Evolutionary conservation across 768 basidiomycete genomes (phyloP), one percentile per base, ranked within the genome.

Genomic region (Amanita exitialis): DNA sequence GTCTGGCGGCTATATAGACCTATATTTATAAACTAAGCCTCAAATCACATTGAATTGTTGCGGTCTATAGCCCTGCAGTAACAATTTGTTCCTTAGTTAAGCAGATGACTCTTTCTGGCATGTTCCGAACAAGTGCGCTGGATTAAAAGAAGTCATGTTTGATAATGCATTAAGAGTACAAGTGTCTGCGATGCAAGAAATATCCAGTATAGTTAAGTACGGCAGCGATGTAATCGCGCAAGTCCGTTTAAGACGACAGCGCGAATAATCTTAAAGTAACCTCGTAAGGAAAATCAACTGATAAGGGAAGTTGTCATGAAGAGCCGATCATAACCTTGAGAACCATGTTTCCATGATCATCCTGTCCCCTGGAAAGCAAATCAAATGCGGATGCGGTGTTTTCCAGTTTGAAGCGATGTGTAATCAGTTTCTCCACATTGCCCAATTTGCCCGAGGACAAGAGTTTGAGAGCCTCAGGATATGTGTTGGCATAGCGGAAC

Each of bases 401-500:
- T 45, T 76, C 70, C 42, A 97, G 74, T 8, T 66, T 56, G 62
- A 88, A 78, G 36, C 83, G 80, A 60, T 91, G 90, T 8, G 89
- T 90, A 53, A 94, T 76, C 63, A 96, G 76, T 64, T 82, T 83
- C 55, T 78, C 76, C 38, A 87, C 70, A 55, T 80, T 77, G 37
- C 71, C 66, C 30, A 91, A 74, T 57, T 73, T 73, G 28, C 86
- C 86, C 4, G 81, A 78, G 13, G 76, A 75, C 44, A 93, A 78
- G 7, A 98, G 76, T 2, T 74, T 68, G 41, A 97, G 70, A 18
- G 94, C 95, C n/a, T 80, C 80, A 16, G 87, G 80, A 64, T 95
- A 98, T 8, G 90, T 93, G 70, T 91, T 82, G 53, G 85, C 84
- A 60, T 93, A 93, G 28, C 90, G 79, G 77, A 96, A 96, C 34